Conservation (phyloP, 2,329 filamentous ascomycete genomes). For the Tympanopsis confertula region DNA sequence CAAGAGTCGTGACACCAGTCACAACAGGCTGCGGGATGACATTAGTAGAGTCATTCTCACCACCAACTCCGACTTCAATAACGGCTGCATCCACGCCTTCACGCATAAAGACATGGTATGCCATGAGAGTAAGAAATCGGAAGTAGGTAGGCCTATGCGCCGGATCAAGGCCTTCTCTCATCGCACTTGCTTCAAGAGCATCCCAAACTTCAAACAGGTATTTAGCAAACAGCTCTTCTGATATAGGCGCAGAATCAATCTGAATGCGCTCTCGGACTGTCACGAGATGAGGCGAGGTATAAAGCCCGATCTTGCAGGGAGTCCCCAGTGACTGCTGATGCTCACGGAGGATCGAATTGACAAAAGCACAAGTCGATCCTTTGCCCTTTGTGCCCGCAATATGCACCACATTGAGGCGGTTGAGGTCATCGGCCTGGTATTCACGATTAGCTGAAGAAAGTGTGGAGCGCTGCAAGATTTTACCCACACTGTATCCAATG, state of each 20-base stretch:
- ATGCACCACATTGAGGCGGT: constrained; percentile 33
- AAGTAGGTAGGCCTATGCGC: constrained; percentile 18
- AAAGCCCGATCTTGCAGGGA: constrained; percentile 26
- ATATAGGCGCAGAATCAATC: constrained; percentile 23
- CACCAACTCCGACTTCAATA: constrained; percentile 30
- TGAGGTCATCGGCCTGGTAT: constrained; percentile 12
- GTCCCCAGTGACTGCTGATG: constrained; percentile 9
- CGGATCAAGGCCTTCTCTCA: constrained; percentile 1
- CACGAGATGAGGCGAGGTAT: constrained; percentile 35
- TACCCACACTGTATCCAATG: neutral
- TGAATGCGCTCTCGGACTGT: constrained; percentile 27
- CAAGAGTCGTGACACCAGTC: constrained; percentile 30
- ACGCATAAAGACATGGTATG: constrained; percentile 29
- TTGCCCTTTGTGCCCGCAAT: constrained; percentile 43
- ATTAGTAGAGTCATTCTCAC: constrained; percentile 35
- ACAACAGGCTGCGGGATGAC: constrained; percentile 27
- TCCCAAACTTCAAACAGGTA: constrained; percentile 33
- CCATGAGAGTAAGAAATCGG: constrained; percentile 24
- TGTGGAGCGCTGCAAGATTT: neutral
- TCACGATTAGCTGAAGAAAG: neutral
- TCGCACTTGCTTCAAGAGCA: constrained; percentile 9
- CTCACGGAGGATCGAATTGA: constrained; percentile 24
- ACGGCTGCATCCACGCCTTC: constrained; percentile 31
- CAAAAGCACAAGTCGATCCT: constrained; percentile 36
- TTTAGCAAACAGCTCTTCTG: constrained; percentile 23